Conservation (phyloP, 768 basidiomycete species). For the Pisolithus marmoratus region DNA sequence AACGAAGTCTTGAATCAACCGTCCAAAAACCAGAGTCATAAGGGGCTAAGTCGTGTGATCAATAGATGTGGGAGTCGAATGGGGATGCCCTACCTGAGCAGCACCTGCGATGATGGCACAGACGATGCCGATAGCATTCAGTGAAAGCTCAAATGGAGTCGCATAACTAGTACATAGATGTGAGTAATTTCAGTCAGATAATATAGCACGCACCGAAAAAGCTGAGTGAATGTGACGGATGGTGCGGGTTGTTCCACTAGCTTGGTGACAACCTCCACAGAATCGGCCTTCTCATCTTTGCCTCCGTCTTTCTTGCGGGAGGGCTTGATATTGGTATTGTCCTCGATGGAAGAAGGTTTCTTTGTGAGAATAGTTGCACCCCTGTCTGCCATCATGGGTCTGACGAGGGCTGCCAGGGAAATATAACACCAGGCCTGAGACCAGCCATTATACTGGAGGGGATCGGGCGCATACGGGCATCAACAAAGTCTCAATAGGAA, state of each 20-base stretch:
- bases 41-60: constrained; percentile 42
- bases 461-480: too few relatives aligned
- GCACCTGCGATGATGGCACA: constrained; percentile 75
- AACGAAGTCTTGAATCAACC: too few relatives aligned
- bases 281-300: constrained; percentile 10
- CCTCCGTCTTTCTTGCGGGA: constrained; percentile 28
- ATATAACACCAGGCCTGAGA: too few relatives aligned
- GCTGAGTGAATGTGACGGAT: constrained; percentile 36
- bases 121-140: constrained; percentile 68
- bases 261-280: constrained; percentile 9
- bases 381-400: too few relatives aligned
- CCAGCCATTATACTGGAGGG: too few relatives aligned
- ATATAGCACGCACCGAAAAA: constrained; percentile 41
- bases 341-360: too few relatives aligned
- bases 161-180: constrained; percentile 53
- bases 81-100: constrained; percentile 51
- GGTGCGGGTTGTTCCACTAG: constrained; percentile 24
- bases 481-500: too few relatives aligned
- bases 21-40: too few relatives aligned
- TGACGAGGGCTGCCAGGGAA: too few relatives aligned
- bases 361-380: too few relatives aligned
- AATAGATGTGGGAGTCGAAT: not conserved
- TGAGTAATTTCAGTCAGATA: not conserved
- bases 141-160: constrained; percentile 58
- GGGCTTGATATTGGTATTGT: too few relatives aligned